Evolutionary conservation across 2,329 filamentous ascomycete species (phyloP).

Genomic region (Aspergillus transmontanensis): DNA sequence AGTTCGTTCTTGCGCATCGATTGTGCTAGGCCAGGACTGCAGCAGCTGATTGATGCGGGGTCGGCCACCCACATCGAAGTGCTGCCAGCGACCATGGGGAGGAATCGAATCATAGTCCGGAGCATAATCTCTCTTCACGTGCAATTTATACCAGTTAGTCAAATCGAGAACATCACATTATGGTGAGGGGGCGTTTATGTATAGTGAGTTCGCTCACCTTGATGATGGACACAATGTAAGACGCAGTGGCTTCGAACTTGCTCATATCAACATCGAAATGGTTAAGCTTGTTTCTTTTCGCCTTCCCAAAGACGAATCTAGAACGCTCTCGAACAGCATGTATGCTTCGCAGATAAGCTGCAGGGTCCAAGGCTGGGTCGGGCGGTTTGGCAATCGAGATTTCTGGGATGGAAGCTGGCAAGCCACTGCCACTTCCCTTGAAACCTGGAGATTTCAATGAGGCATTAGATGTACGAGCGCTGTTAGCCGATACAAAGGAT

Average conservation of each 20-base stretch:
- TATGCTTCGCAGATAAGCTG: conserved; percentile 87
- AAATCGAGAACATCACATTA: conserved; percentile 12
- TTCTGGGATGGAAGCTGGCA: conserved; percentile 64
- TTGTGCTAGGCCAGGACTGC: conserved; percentile 52
- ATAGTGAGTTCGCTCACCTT: conserved; percentile 61
- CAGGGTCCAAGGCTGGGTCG: conserved; percentile 84
- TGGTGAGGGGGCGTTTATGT: neutral
- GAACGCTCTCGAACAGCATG: conserved; percentile 82
- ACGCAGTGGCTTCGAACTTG: conserved; percentile 81
- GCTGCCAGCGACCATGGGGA: conserved; percentile 72
- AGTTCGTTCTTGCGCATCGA: conserved; percentile 54
- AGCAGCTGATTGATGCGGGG: conserved; percentile 55
- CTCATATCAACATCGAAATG: conserved; percentile 88
- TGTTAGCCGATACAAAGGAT: conserved; percentile 44
- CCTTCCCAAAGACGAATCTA: conserved; percentile 73
- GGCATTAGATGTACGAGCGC: conserved; percentile 47
- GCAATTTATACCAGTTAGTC: conserved; percentile 4
- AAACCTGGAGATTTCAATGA: conserved; percentile 54
- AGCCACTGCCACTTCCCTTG: conserved; percentile 51
- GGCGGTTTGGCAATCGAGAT: conserved; percentile 81
- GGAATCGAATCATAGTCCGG: conserved; percentile 74
- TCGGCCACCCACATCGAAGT: conserved; percentile 62
- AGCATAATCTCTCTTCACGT: conserved; percentile 65
- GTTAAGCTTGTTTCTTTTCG: conserved; percentile 72
- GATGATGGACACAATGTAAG: conserved; percentile 89